These are phyloP conservation scores for Heterococcus sp. DNA, from an alignment of 108 stramenopile species.

Conservation along the genomic window DNA sequence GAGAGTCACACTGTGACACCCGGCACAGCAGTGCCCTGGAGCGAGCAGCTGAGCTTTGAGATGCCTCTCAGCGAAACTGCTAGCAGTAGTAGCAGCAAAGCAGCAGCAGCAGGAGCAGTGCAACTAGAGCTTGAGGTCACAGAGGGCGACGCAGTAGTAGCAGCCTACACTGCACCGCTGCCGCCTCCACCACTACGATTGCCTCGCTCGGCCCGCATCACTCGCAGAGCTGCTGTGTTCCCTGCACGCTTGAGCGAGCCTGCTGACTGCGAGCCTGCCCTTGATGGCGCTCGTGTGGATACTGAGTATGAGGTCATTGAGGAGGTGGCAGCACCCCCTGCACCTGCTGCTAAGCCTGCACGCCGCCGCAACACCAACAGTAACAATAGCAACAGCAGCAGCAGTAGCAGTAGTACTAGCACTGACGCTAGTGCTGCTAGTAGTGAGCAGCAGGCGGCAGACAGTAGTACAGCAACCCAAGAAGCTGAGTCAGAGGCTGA, in stretches of 20 bases:
- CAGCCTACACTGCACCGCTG: not conserved
- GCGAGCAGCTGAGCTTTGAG: too few species aligned
- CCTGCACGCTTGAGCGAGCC: not conserved
- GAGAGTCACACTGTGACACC: too few species aligned
- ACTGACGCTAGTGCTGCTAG: too few species aligned
- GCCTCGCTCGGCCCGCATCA: not conserved
- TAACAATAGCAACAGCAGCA: not conserved
- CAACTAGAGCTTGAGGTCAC: not conserved
- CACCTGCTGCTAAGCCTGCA: not conserved
- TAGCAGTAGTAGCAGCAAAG: not conserved
- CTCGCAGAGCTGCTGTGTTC: not conserved
- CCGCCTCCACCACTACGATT: not conserved
- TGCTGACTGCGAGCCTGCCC: not conserved
- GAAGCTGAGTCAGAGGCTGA: not conserved
- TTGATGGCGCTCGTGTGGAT: not conserved
- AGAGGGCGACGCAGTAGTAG: not conserved
- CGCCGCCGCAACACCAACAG: not conserved
- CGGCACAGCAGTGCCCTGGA: too few species aligned
- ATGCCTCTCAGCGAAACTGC: too few species aligned
- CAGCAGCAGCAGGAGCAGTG: not conserved
- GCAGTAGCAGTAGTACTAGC: not conserved
- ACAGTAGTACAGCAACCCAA: not conserved
- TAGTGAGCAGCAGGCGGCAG: not conserved
- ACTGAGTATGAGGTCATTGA: not conserved
- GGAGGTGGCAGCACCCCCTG: not conserved